Evolutionary conservation across 352 stramenopile species (phyloP).

Genomic region (Plasmopara muralis): DNA sequence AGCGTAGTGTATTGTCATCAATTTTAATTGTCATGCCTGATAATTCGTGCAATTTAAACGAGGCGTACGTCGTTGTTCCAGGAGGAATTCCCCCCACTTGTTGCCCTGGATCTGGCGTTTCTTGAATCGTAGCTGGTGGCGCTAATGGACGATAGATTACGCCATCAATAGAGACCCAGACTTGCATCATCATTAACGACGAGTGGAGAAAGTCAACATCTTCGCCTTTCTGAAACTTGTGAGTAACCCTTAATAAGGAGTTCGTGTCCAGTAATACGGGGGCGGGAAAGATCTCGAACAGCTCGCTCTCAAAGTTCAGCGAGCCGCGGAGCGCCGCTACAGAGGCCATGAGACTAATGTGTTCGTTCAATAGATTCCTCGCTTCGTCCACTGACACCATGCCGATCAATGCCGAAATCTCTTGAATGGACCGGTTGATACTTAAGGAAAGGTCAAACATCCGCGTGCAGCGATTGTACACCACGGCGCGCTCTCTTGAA

Average conservation of each 20-base stretch:
- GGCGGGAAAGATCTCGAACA: constrained; percentile 79
- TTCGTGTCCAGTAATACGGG: constrained; percentile 77
- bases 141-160: constrained; percentile 73
- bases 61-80: constrained; percentile 23
- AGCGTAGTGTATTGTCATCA: constrained; percentile 80
- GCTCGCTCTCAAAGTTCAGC: constrained; percentile 80
- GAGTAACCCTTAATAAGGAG: constrained; percentile 55
- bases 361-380: constrained; percentile 67
- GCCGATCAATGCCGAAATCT: constrained; percentile 78
- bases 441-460: constrained; percentile 85
- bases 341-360: constrained; percentile 79
- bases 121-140: constrained; percentile 52
- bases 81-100: constrained; percentile 5
- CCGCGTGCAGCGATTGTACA: constrained; percentile 79
- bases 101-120: constrained; percentile 7
- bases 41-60: constrained; percentile 71
- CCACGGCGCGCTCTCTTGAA: constrained; percentile 59
- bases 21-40: constrained; percentile 82
- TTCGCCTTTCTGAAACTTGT: constrained; percentile 35
- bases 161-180: constrained; percentile 76
- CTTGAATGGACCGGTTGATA: constrained; percentile 84
- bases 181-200: constrained; percentile 81
- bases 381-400: constrained; percentile 79
- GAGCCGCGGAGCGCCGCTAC: constrained; percentile 66
- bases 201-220: constrained; percentile 44